phyloP scores from a whole-genome alignment of 805 yeast genomes.

The Yamadazyma ubonensis region DNA sequence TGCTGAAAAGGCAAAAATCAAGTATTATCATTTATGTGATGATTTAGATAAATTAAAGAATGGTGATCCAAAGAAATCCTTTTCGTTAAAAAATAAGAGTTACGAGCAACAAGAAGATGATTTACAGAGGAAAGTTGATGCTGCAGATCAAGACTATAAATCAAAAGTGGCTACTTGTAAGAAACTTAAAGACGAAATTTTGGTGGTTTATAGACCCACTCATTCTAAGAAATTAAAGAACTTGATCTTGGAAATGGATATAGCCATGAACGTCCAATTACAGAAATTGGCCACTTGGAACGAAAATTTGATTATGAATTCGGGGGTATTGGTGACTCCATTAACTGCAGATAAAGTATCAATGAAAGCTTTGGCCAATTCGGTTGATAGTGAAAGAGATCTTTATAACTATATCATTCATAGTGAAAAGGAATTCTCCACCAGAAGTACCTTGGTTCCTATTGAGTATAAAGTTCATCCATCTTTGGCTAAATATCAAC shows the following conservation, averaged over 20 bases:
- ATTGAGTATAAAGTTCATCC: constrained; percentile 74
- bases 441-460: constrained; percentile 53
- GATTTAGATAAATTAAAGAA: constrained; percentile 81
- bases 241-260: constrained; percentile 80
- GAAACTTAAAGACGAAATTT: constrained; percentile 68
- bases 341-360: constrained; percentile 57
- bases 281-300: constrained; percentile 86
- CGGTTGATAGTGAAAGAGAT: constrained; percentile 82
- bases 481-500: constrained; percentile 45
- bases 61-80: constrained; percentile 83
- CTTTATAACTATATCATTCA: constrained; percentile 65
- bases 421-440: constrained; percentile 35
- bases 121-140: constrained; percentile 70
- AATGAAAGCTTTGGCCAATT: constrained; percentile 72
- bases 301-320: constrained; percentile 78
- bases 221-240: constrained; percentile 69
- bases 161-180: constrained; percentile 72
- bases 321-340: constrained; percentile 83
- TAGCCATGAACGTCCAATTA: constrained; percentile 84
- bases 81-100: constrained; percentile 75
- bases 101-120: constrained; percentile 91
- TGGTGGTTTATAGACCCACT: constrained; percentile 74
- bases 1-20: constrained; percentile 83
- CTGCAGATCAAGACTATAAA: constrained; percentile 85
- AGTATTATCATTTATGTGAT: constrained; percentile 74